phyloP scores from a whole-genome alignment of 768 basidiomycete species.

The Podaxis sp. region DNA sequence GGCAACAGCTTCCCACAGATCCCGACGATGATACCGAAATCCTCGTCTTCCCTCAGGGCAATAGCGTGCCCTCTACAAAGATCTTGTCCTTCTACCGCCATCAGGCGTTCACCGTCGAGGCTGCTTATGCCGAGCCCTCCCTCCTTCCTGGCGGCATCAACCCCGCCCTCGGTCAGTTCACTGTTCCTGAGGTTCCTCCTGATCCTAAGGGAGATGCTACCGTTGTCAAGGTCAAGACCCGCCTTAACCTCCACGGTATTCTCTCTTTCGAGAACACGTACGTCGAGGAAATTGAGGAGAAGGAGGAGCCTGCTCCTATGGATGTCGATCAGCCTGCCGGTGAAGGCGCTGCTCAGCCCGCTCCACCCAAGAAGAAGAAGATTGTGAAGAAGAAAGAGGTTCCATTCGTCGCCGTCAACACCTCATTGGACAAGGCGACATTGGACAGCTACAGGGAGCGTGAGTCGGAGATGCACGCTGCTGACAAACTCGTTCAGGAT shows the following conservation, averaged over 20 bases:
- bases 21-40: slow-evolving; percentile 91
- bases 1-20: slow-evolving; percentile 73
- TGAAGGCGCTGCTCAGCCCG: slow-evolving; percentile 30
- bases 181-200: slow-evolving; percentile 76
- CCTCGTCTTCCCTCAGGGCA: slow-evolving; percentile 84
- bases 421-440: slow-evolving; percentile 60
- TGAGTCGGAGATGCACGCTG: slow-evolving; percentile 85
- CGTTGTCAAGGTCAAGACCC: slow-evolving; percentile 87
- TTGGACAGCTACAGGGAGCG: slow-evolving; percentile 72
- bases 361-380: slow-evolving; percentile 81
- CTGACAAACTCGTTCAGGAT: slow-evolving; percentile 95
- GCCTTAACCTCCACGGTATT: slow-evolving; percentile 83
- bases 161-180: slow-evolving; percentile 82
- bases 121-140: slow-evolving; percentile 72
- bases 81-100: slow-evolving; percentile 93
- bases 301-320: slow-evolving; percentile 69
- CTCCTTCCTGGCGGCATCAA: slow-evolving; percentile 75
- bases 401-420: slow-evolving; percentile 62
- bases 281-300: slow-evolving; percentile 79
- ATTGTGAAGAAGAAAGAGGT: slow-evolving; percentile 82
- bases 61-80: slow-evolving; percentile 90
- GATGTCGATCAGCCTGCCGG: slow-evolving; percentile 52
- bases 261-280: slow-evolving; percentile 86
- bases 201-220: slow-evolving; percentile 70
- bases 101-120: slow-evolving; percentile 85